These are phyloP conservation scores for Saccharomycopsis oosterbeekiorum DNA, from an alignment of 805 yeast species.

Conservation along the genomic window DNA sequence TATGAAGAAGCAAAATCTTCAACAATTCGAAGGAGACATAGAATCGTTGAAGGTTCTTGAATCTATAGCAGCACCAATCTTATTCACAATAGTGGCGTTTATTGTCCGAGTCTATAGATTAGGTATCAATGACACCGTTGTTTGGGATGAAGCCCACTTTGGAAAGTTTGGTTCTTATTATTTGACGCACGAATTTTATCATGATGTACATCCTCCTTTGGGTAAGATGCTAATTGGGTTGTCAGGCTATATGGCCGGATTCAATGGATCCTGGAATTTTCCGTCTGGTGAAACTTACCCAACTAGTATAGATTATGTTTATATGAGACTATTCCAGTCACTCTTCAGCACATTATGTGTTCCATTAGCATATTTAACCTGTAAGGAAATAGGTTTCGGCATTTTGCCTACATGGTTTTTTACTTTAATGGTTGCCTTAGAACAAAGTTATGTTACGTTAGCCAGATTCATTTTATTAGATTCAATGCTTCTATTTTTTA, in stretches of 20 bases:
- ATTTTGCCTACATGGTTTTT: conserved; percentile 66
- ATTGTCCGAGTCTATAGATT: conserved; percentile 65
- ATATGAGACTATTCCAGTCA: conserved; percentile 85
- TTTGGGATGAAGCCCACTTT: conserved; percentile 73
- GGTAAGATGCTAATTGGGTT: conserved; percentile 89
- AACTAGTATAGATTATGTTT: conserved; percentile 60
- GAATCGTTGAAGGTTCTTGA: background rate
- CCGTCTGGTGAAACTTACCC: conserved; percentile 74
- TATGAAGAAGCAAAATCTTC: background rate
- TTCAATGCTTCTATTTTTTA: conserved; percentile 82
- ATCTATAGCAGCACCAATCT: conserved; percentile 39
- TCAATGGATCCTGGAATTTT: conserved; percentile 81
- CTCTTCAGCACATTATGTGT: conserved; percentile 72
- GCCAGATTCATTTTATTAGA: conserved; percentile 85
- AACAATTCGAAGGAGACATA: background rate
- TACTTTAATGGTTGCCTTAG: conserved; percentile 69
- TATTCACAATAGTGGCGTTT: conserved; percentile 61
- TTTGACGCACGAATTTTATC: conserved; percentile 78
- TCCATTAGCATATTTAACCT: conserved; percentile 78
- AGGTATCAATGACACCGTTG: conserved; percentile 62
- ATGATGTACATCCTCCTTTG: conserved; percentile 94
- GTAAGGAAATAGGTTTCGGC: conserved; percentile 63
- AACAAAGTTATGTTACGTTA: conserved; percentile 71
- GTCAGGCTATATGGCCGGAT: conserved; percentile 80
- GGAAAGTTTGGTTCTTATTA: conserved; percentile 94